A percentile compares a stretch with the other conserved stretches of the same genome.
phyloP scores from a whole-genome alignment of 805 yeast species.

The Scheffersomyces lignosus region DNA sequence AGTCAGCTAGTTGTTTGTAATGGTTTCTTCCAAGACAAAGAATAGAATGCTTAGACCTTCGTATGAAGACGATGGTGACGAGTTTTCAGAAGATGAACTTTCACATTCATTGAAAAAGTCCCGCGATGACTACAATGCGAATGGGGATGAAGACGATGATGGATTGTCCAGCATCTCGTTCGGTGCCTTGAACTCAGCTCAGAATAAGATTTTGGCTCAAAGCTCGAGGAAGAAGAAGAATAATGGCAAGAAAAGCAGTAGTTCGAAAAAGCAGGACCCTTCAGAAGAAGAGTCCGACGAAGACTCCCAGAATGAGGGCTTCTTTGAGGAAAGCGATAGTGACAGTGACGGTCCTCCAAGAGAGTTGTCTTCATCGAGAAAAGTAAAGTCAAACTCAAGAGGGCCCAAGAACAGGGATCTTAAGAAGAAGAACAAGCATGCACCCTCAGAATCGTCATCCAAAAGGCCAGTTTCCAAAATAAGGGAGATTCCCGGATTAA shows the following conservation, averaged over 20 bases:
- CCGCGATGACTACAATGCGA: no score
- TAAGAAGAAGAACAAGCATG: conserved; percentile 67
- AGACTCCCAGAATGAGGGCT: conserved; percentile 8
- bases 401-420: conserved; percentile 3
- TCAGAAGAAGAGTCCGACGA: conserved; percentile 15
- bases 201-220: conserved; percentile 40
- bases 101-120: neutral
- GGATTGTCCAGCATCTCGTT: conserved; percentile 59
- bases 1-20: no score
- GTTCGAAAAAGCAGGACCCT: conserved; percentile 10
- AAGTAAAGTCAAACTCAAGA: conserved; percentile 10
- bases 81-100: neutral
- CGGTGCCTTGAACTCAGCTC: conserved; percentile 64
- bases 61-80: neutral
- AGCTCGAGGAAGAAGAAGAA: conserved; percentile 11
- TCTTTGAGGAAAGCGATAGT: conserved; percentile 15
- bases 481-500: conserved; percentile 73
- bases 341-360: conserved; percentile 39
- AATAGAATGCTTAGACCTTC: no score
- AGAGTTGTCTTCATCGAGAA: conserved; percentile 21
- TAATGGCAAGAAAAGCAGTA: no score
- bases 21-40: no score
- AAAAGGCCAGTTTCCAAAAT: conserved; percentile 68
- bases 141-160: conserved; percentile 39
- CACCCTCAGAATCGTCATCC: conserved; percentile 79